Percentiles rank a stretch among this genome's conserved stretches.
Conservation (phyloP, 2,329 filamentous ascomycete genomes). For the Fusarium incarnatum region DNA sequence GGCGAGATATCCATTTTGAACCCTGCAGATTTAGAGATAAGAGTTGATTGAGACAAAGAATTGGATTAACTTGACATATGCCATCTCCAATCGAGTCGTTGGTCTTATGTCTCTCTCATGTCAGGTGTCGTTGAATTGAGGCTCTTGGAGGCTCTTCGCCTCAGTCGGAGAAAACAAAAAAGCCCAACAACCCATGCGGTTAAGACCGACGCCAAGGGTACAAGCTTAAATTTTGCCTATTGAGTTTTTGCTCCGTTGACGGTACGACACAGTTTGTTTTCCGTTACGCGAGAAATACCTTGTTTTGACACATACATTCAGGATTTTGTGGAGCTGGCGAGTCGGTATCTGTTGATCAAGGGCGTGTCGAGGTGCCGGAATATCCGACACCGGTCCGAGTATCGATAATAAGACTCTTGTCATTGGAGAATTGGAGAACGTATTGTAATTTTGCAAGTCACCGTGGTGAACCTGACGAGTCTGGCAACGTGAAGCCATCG, state of each 20-base stretch:
- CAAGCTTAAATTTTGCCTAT: slow-evolving; percentile 18
- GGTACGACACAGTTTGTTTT: slow-evolving; percentile 9
- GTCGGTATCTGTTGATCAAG: slow-evolving; percentile 23
- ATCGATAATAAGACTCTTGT: not conserved
- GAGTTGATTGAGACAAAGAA: not conserved
- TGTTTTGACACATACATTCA: slow-evolving; percentile 36
- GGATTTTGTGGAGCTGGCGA: slow-evolving; percentile 20
- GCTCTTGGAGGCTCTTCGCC: slow-evolving; percentile 11
- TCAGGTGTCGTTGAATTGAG: slow-evolving; percentile 11
- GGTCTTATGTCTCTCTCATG: not conserved
- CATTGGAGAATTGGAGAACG: slow-evolving; percentile 15
- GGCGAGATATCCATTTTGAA: not conserved
- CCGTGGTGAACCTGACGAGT: not conserved
- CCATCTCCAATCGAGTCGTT: too few species aligned
- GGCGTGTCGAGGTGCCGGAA: slow-evolving; percentile 4
- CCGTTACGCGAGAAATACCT: slow-evolving; percentile 37
- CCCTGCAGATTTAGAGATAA: not conserved
- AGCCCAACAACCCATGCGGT: not conserved
- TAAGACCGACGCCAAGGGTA: slow-evolving; percentile 16
- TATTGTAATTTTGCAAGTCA: not conserved
- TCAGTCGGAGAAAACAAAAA: not conserved
- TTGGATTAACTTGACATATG: not conserved
- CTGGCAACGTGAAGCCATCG: not conserved
- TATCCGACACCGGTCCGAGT: slow-evolving; percentile 23
- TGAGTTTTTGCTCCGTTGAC: not conserved